Evolutionary conservation across 2,329 filamentous ascomycete species (phyloP).

Genomic region (Botryosphaeria dothidea): DNA sequence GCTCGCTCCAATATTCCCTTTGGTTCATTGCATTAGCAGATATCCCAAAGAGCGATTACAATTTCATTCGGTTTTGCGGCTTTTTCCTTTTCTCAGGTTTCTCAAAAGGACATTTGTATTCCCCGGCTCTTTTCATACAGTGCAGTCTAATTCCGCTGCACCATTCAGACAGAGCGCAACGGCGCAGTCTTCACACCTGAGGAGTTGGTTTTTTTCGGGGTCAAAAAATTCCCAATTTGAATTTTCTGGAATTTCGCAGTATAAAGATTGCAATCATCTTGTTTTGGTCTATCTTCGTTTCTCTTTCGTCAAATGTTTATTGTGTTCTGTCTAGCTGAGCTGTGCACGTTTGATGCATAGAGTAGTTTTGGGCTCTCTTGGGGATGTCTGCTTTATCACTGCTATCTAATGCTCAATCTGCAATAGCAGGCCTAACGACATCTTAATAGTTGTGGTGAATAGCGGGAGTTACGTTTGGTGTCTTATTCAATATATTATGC

Average conservation of each 20-base stretch:
- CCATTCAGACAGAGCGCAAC: not conserved
- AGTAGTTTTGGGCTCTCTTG: not conserved
- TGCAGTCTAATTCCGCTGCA: not conserved
- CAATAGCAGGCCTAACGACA: not conserved
- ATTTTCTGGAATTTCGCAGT: not conserved
- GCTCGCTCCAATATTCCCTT: not conserved
- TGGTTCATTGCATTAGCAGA: constrained; percentile 13
- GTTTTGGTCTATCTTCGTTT: not conserved
- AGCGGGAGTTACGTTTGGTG: not conserved
- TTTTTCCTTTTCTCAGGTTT: not conserved
- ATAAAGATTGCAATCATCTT: constrained; percentile 11
- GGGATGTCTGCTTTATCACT: not conserved
- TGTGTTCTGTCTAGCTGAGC: not conserved
- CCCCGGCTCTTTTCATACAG: not conserved
- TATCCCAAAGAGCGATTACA: constrained; percentile 12
- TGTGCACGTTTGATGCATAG: not conserved
- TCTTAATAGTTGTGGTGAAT: constrained; percentile 10
- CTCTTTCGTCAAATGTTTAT: not conserved
- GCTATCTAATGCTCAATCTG: not conserved
- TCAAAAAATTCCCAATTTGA: constrained; percentile 4
- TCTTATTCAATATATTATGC: not conserved
- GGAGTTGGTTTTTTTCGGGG: constrained; percentile 4
- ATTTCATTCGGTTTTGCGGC: not conserved
- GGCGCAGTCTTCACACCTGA: not conserved
- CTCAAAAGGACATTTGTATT: constrained; percentile 10